Evolutionary conservation across 768 basidiomycete species (phyloP), one percentile per base, ranked within the genome.

Genomic region (Pleurotus citrinopileatus): DNA sequence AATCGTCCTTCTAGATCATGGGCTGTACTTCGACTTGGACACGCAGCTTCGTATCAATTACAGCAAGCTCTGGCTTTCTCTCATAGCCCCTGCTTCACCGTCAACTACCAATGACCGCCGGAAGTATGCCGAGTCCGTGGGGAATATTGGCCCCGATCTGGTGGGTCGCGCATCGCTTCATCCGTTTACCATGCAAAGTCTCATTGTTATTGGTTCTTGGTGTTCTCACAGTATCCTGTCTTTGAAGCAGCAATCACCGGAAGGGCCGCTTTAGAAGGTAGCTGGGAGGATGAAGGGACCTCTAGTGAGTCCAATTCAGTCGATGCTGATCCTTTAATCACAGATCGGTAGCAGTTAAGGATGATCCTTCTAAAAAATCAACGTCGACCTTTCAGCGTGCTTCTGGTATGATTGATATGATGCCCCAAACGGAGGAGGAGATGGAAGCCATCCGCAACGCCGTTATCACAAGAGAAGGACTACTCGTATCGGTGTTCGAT

Each of bases 161-260:
- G 93, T 95, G 61, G 53, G 82, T 69, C 13, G 40, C 54, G 20
- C 53, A 44, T 27, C 7, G 45, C 26, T 48, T 43, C 19, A 20
- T 46, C 20, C n/a, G n/a, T 34, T 34, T 40, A 9, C 17, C 13
- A 19, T 40, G 17, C 1, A 15, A 19, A 7, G 12, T 3, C 3
- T 40, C 42, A n/a, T 27, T 40, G n/a, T 40, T 8, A 17, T n/a
- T 6, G 25, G n/a, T 23, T 29, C 32, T 40, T 47, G 26, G 13
- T 55, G 19, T 32, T 40, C 19, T 53, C 15, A 3, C 62, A 95
- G 89, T 98, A 97, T 65, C 91, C 94, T 7, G 80, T 97, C 9
- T 94, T 98, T 57, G 94, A 98, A 68, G 91, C 93, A 19, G 95
- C 95, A 12, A 86, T 98, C 42, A 98, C 95, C n/a, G 88, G 86